Conservation (phyloP, 768 basidiomycete genomes). For the Boletellus sp. region DNA sequence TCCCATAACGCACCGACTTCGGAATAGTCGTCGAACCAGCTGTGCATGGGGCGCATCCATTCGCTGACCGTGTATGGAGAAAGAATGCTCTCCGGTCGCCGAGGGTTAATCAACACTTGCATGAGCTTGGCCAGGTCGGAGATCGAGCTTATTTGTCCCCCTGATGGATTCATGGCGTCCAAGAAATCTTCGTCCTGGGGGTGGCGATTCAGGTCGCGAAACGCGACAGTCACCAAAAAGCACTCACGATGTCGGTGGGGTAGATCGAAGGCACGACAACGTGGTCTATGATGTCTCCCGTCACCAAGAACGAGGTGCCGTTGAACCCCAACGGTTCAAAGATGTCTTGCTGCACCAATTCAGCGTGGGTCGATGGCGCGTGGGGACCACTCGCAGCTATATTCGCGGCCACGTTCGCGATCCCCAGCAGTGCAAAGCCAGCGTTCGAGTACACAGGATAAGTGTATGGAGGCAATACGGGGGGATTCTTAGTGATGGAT, state of each 20-base stretch:
- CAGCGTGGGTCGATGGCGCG: slow-evolving; percentile 35
- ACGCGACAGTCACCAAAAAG: background rate
- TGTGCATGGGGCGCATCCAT: slow-evolving; percentile 40
- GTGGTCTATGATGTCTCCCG: slow-evolving; percentile 32
- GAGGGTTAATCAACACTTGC: slow-evolving; percentile 44
- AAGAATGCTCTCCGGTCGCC: slow-evolving; percentile 30
- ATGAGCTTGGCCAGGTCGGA: slow-evolving; percentile 42
- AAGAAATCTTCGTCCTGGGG: slow-evolving; percentile 38
- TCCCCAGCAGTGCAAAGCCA: slow-evolving; percentile 33
- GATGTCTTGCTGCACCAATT: slow-evolving; percentile 46
- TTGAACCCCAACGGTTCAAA: slow-evolving; percentile 46
- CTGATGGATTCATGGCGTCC: slow-evolving; percentile 41
- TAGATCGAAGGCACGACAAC: slow-evolving; percentile 40
- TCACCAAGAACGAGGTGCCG: slow-evolving; percentile 39
- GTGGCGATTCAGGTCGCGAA: background rate
- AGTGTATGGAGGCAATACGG: slow-evolving; percentile 41
- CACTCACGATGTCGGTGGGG: slow-evolving; percentile 35
- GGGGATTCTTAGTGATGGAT: slow-evolving; percentile 35
- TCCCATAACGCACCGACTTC: slow-evolving; percentile 45
- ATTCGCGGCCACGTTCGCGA: slow-evolving; percentile 36
- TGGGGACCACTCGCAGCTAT: slow-evolving; percentile 9
- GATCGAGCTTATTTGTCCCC: slow-evolving; percentile 51
- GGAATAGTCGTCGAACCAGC: slow-evolving; percentile 37
- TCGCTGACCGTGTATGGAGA: slow-evolving; percentile 36
- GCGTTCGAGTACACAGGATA: slow-evolving; percentile 44